Percentiles rank a stretch among this genome's conserved stretches.
Evolutionary conservation across 352 stramenopile species (phyloP).

Genomic region (Phytophthora citrophthora): DNA sequence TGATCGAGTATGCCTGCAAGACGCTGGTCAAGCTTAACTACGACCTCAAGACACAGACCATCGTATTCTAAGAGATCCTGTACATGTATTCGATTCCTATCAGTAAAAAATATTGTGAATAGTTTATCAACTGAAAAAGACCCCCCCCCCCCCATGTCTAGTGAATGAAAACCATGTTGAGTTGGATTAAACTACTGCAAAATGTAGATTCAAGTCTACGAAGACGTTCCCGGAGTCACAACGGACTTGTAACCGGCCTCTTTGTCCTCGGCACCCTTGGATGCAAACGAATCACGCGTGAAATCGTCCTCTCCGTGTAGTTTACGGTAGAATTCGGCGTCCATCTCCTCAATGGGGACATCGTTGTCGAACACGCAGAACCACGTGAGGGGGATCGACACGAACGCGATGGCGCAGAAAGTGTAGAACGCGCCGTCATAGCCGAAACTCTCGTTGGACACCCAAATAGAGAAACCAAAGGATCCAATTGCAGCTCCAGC

Average conservation of each 20-base stretch:
- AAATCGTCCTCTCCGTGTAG: slow-evolving; percentile 3
- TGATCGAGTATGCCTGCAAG: slow-evolving; percentile 95
- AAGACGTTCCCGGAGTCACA: too few relatives aligned
- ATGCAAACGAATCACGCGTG: slow-evolving; percentile 6
- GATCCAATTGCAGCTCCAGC: slow-evolving; percentile 25
- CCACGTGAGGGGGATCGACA: slow-evolving; percentile 40
- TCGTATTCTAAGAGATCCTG: slow-evolving; percentile 31
- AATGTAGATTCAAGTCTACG: too few relatives aligned
- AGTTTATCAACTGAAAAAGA: too few relatives aligned
- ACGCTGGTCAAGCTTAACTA: slow-evolving; percentile 90
- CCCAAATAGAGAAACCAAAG: slow-evolving; percentile 34
- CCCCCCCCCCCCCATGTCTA: too few relatives aligned
- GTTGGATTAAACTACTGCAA: too few relatives aligned
- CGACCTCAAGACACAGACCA: slow-evolving; percentile 63
- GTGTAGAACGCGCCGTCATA: slow-evolving; percentile 35
- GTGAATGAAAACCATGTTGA: too few relatives aligned
- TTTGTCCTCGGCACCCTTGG: slow-evolving; percentile 3
- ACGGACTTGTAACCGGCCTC: background rate
- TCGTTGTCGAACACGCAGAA: slow-evolving; percentile 72
- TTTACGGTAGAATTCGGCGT: slow-evolving; percentile 16
- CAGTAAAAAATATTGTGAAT: too few relatives aligned
- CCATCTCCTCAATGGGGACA: slow-evolving; percentile 29
- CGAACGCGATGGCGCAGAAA: slow-evolving; percentile 64
- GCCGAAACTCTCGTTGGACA: slow-evolving; percentile 23
- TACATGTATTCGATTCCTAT: background rate